Base-by-base conservation (phyloP, 305 asterid species). In the Fraxinus greggii region DNA sequence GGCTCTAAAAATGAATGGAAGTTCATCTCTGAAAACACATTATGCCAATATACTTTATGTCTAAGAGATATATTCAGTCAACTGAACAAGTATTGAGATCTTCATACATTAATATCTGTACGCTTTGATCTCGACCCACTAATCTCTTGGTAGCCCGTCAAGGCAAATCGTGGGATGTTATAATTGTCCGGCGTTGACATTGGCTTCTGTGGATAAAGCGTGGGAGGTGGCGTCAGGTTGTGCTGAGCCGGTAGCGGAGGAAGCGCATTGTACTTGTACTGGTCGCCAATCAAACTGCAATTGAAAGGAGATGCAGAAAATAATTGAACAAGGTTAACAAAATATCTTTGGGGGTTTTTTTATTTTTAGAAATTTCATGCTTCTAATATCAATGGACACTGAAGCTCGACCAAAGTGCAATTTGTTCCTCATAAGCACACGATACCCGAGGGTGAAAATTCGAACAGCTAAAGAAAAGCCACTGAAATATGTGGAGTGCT, bases 221-320 rank as follows among this genome's bases (percentile, higher is more conserved):
- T 95, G 78, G 98, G 98, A 78, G 99, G 99, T 3, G 99, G 99
- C 0, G 98, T 94, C 89, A 94, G 86, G 88, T 94, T 95, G 83
- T 91, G 98, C 81, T 94, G 99, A 33, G 98, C 99, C 7, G 99
- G 98, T 67, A 95, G 90, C 4, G 98, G 98, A 83, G 98, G 99
- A 78, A 94, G 94, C 61, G 82, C 79, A 12, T 94, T 92, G 89
- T 91, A 91, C 88, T 90, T 94, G 90, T 89, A 91, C 0, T 91
- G 85, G 48, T 93, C 98, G 5, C 89, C 91, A 67, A 75, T 82
- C 75, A 84, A 78, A 82, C 97, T 93, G 94, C 85, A 82, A 42
- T 40, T 9, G 75, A 36, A 70, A 81, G 56, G 32, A 81, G 28
- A 56, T 28, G 28, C n/a, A 79, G 38, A 15, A 19, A 75, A 28